Evolutionary conservation across 176 grass and related monocot genomes (phyloP).

Genomic region (Tillandsia leiboldiana): DNA sequence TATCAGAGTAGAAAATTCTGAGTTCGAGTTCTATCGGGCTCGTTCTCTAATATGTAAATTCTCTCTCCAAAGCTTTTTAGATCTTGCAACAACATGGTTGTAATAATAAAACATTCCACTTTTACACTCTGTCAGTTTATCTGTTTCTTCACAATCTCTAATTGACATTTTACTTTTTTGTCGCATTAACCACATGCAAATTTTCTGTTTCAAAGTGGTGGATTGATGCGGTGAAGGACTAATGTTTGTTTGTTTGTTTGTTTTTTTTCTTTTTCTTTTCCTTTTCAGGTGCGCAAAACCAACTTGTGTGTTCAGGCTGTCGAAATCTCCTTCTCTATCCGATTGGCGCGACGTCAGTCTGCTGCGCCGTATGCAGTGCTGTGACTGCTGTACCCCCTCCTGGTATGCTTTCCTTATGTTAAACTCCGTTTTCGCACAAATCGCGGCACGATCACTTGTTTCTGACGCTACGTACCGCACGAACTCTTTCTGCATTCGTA

Average conservation of each 20-base stretch:
- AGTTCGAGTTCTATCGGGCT: no score
- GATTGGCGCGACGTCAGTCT: slow-evolving; percentile 78
- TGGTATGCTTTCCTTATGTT: slow-evolving; percentile 32
- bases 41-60: no score
- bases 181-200: no score
- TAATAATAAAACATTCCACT: no score
- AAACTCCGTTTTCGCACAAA: neutral
- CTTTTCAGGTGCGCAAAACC: slow-evolving; percentile 57
- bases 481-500: slow-evolving; percentile 10
- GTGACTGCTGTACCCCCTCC: slow-evolving; percentile 78
- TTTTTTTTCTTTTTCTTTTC: neutral
- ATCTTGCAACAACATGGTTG: no score
- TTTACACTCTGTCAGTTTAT: no score
- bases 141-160: neutral
- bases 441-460: neutral
- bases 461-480: neutral
- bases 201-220: neutral
- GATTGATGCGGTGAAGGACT: neutral
- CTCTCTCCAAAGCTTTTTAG: no score
- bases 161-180: neutral
- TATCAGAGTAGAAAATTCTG: no score
- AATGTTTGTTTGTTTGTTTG: no score
- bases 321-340: slow-evolving; percentile 93
- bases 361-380: slow-evolving; percentile 88
- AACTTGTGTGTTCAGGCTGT: slow-evolving; percentile 88